A percentile compares a stretch with the other conserved stretches of the same genome.
phyloP scores from a whole-genome alignment of 164 flowering plant genomes.

The Chimonanthus salicifolius region DNA sequence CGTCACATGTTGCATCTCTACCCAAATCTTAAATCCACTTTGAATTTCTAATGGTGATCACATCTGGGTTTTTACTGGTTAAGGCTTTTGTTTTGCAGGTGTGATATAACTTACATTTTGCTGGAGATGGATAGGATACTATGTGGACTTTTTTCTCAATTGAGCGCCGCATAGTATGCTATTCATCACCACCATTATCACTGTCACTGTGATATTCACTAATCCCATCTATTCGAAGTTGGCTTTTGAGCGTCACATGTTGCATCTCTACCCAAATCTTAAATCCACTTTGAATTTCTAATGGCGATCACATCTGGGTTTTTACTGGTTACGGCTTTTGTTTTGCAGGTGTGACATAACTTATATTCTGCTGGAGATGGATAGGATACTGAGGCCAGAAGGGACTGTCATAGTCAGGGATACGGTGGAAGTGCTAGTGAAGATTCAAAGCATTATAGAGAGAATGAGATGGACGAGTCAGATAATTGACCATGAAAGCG shows the following conservation, averaged over 20 bases:
- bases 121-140: no score
- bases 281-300: not conserved
- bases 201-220: no score
- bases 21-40: no score
- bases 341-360: slow-evolving; percentile 61
- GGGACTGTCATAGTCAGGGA: slow-evolving; percentile 92
- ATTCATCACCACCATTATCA: no score
- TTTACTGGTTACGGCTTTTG: not conserved
- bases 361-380: slow-evolving; percentile 87
- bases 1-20: slow-evolving; percentile 4
- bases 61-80: not conserved
- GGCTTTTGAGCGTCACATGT: no score
- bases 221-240: no score
- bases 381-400: slow-evolving; percentile 91
- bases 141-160: no score
- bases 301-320: not conserved
- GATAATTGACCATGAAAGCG: slow-evolving; percentile 84
- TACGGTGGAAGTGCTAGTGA: slow-evolving; percentile 70
- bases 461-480: slow-evolving; percentile 93
- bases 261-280: no score
- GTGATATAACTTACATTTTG: no score
- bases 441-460: slow-evolving; percentile 61
- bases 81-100: slow-evolving; percentile 40
- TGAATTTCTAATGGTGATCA: not conserved
- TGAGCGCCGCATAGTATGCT: no score